Percentiles rank a stretch among this genome's conserved stretches.
Conservation (phyloP, 768 basidiomycete genomes). For the Leucocoprinus sp. region DNA sequence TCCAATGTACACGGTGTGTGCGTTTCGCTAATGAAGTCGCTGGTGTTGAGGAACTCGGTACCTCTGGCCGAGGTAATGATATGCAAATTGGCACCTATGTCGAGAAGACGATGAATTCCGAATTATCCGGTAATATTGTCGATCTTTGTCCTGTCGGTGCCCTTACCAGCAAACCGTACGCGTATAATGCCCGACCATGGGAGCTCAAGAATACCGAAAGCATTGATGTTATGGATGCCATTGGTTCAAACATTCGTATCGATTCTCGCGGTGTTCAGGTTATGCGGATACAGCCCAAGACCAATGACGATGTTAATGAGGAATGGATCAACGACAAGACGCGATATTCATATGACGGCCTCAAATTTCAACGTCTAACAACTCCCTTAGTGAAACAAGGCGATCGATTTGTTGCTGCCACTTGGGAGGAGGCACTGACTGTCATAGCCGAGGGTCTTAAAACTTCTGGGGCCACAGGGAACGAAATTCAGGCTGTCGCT, state of each 20-base stretch:
- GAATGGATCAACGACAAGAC: conserved; percentile 99
- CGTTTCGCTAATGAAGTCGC: conserved; percentile 99
- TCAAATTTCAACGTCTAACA: conserved; percentile 91
- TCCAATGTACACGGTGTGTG: conserved; percentile 98
- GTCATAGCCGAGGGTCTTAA: conserved; percentile 74
- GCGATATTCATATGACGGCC: conserved; percentile 91
- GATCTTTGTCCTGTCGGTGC: conserved; percentile 99
- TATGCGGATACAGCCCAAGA: conserved; percentile 94
- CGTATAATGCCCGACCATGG: conserved; percentile 96
- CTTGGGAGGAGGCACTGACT: conserved; percentile 85
- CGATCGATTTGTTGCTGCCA: conserved; percentile 84
- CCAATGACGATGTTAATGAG: conserved; percentile 98
- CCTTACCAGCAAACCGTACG: conserved; percentile 96
- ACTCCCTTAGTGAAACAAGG: conserved; percentile 84
- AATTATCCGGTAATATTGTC: conserved; percentile 93
- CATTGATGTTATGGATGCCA: conserved; percentile 88
- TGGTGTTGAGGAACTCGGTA: conserved; percentile 94
- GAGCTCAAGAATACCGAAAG: conserved; percentile 98
- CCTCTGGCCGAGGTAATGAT: conserved; percentile 95
- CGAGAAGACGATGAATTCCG: conserved; percentile 95
- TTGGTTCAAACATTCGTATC: conserved; percentile 94
- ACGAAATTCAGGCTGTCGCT: conserved; percentile 94
- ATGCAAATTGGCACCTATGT: conserved; percentile 98
- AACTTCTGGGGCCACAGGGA: conserved; percentile 71
- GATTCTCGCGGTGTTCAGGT: conserved; percentile 94